phyloP scores from a whole-genome alignment of 2,329 filamentous ascomycete species.

The Paraphaeosphaeria minitans region DNA sequence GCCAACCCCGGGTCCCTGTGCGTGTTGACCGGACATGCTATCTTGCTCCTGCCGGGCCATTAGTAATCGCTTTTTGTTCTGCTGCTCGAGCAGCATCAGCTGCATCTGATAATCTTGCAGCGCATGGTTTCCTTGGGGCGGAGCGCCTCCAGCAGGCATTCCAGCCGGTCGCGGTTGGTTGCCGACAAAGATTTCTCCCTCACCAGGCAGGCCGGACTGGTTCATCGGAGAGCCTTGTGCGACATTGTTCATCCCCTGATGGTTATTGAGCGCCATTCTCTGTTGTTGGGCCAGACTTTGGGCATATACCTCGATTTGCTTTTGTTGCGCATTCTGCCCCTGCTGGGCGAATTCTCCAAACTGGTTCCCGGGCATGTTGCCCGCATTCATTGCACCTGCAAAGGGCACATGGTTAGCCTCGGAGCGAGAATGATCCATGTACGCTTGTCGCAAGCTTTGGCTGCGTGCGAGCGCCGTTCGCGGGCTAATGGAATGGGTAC shows the following conservation, averaged over 20 bases:
- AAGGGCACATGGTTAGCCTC: conserved; percentile 64
- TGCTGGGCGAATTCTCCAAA: conserved; percentile 67
- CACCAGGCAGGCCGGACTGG: conserved; percentile 54
- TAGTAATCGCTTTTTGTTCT: conserved; percentile 84
- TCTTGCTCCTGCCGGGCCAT: conserved; percentile 85
- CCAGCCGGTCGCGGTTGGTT: conserved; percentile 36
- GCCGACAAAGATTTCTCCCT: conserved; percentile 41
- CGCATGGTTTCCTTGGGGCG: conserved; percentile 73
- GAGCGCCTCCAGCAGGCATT: conserved; percentile 66
- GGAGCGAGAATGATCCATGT: conserved; percentile 58
- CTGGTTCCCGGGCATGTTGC: conserved; percentile 74
- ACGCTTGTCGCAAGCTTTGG: conserved; percentile 24
- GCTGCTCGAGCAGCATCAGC: conserved; percentile 82
- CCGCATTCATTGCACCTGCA: conserved; percentile 75
- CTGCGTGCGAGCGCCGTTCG: conserved; percentile 24
- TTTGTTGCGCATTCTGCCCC: conserved; percentile 68
- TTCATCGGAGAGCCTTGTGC: conserved; percentile 88
- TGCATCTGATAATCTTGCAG: conserved; percentile 91
- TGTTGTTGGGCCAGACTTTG: conserved; percentile 83
- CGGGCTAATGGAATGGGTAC: conserved; percentile 41
- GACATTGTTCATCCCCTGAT: conserved; percentile 72
- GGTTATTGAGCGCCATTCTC: conserved; percentile 78
- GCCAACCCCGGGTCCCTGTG: conserved; percentile 51
- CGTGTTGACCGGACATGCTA: conserved; percentile 60
- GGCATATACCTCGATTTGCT: conserved; percentile 86